These are phyloP conservation scores for Xanthoconium separans DNA, from an alignment of 1,284 basidiomycete species.

Conservation along the genomic window DNA sequence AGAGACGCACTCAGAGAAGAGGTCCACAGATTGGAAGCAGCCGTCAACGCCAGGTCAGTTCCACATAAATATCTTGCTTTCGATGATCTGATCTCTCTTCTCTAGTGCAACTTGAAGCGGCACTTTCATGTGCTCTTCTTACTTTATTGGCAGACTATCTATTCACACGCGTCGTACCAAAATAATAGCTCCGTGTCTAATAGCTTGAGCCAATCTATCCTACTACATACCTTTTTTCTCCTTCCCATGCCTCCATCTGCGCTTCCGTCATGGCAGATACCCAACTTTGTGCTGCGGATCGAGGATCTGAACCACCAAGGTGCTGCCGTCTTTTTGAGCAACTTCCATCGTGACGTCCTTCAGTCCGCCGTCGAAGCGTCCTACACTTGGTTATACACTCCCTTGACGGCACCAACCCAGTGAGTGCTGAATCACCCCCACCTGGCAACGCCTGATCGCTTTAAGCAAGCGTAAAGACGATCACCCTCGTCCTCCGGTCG, in stretches of 20 bases:
- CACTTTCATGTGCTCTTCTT: not conserved
- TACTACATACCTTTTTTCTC: not conserved
- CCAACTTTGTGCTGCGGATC: constrained; percentile 53
- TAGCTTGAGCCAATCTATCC: constrained; percentile 3
- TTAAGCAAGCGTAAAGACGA: constrained; percentile 47
- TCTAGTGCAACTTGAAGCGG: not conserved
- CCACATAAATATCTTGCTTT: not conserved
- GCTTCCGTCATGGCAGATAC: constrained; percentile 49
- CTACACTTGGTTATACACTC: constrained; percentile 59
- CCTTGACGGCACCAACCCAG: constrained; percentile 55
- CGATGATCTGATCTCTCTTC: not conserved
- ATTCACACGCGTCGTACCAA: not conserved
- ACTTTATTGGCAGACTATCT: not conserved
- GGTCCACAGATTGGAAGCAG: constrained; percentile 59
- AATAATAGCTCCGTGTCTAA: constrained; percentile 6
- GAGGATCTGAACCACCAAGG: constrained; percentile 62
- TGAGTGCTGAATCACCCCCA: constrained; percentile 35
- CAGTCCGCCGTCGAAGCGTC: constrained; percentile 52
- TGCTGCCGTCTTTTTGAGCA: constrained; percentile 52
- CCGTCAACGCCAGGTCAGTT: constrained; percentile 27
- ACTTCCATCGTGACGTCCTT: constrained; percentile 48
- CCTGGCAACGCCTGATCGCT: not conserved
- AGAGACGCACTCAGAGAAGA: constrained; percentile 62
- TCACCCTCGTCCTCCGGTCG: constrained; percentile 56
- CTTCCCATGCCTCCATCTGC: constrained; percentile 28